phyloP scores from a whole-genome alignment of 768 basidiomycete genomes.

The Pulveroboletus frians region DNA sequence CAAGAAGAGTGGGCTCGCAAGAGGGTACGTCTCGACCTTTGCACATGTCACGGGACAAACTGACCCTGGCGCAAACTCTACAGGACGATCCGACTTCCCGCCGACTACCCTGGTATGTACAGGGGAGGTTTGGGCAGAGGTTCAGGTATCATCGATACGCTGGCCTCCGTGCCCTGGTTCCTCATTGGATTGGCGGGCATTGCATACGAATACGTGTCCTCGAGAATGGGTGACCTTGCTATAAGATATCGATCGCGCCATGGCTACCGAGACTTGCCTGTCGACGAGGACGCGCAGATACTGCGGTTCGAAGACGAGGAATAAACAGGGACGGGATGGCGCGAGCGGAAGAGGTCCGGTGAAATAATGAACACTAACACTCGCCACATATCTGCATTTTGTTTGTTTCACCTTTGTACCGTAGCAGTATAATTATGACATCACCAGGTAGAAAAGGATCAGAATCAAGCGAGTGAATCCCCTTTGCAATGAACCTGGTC shows the following conservation, averaged over 20 bases:
- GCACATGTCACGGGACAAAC: neutral
- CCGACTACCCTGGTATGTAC: constrained; percentile 33
- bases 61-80: constrained; percentile 3
- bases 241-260: constrained; percentile 44
- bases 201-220: constrained; percentile 61
- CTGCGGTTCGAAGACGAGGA: constrained; percentile 81
- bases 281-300: constrained; percentile 88
- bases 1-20: constrained; percentile 60
- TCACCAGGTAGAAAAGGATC: too few relatives aligned
- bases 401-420: too few relatives aligned
- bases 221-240: constrained; percentile 37
- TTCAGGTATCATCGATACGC: constrained; percentile 55
- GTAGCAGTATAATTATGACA: too few relatives aligned
- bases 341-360: neutral
- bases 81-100: constrained; percentile 77
- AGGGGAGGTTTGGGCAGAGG: constrained; percentile 42
- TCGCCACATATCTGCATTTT: too few relatives aligned
- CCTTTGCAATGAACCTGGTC: too few relatives aligned
- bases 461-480: too few relatives aligned
- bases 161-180: constrained; percentile 90
- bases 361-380: too few relatives aligned
- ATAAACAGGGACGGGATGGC: constrained; percentile 8
- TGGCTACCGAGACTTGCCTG: constrained; percentile 72
- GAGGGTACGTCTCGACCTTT: constrained; percentile 53
- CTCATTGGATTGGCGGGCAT: constrained; percentile 72